Base-by-base conservation (phyloP, 306 rosid species). In the Sicyos baderoa region DNA sequence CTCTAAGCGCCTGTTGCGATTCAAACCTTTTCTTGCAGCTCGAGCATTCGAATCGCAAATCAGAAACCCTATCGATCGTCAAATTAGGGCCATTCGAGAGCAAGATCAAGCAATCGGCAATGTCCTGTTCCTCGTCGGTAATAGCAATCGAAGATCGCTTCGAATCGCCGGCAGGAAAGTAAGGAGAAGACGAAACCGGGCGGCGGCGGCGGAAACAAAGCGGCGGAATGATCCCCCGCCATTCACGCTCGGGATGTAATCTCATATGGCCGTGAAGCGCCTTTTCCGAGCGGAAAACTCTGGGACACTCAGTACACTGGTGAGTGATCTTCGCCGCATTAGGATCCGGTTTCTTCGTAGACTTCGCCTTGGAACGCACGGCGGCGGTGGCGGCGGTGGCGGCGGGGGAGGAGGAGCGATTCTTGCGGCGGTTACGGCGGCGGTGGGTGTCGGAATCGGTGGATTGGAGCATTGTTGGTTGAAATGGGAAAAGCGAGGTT, bases 211-310 rank as follows among this genome's bases (percentile, higher is more conserved):
- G 77, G 71, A 78, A 13, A 42, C 71, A 76, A 0, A 76, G 64
- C 0, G 96, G 97, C 2, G 97, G 96, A 21, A 81, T 82, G 5
- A 91, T 91, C 0, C 97, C 97, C 0, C 96, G 83, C 97, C 97
- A 91, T 14, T 77, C 78, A 0, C 96, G 95, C 54, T 93, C 98
- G 0, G 98, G 98, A 74, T 88, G 98, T 60, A 95, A 93, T 6
- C 97, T 80, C 98, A 93, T 93, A 83, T 93, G 98, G 0, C 98
- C 98, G 37, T 79, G 86, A 4, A 86, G 83, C 5, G 98, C 98
- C 76, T 93, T 93, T 84, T 82, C 79, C 0, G 98, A 87, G 87
- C 88, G 88, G 80, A 93, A 93, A 55, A 60, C 79, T 82, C 79
- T 85, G 0, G 91, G 94, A 13, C 98, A 93, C 67, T 89, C 97